Percentiles rank a stretch among this genome's conserved stretches.
Evolutionary conservation across 2,329 filamentous ascomycete genomes (phyloP).

Genomic region (Uncinocarpus reesii): DNA sequence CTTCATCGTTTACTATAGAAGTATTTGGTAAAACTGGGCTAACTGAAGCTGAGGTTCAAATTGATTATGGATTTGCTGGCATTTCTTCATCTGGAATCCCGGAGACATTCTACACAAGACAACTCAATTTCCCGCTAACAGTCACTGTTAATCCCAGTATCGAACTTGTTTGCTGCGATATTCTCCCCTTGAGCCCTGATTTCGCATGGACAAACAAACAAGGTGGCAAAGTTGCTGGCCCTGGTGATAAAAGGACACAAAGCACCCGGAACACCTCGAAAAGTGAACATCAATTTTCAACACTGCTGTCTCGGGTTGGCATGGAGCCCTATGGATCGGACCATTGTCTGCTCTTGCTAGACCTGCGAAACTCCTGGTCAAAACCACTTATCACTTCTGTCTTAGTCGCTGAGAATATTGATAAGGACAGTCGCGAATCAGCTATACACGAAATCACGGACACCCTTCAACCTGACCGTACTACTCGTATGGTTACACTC

Average conservation of each 20-base stretch:
- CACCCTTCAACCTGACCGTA: slow-evolving; percentile 48
- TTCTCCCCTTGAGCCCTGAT: slow-evolving; percentile 59
- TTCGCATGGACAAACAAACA: slow-evolving; percentile 52
- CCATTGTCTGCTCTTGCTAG: slow-evolving; percentile 69
- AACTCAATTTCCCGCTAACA: slow-evolving; percentile 67
- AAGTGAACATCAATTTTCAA: slow-evolving; percentile 36
- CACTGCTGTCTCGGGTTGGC: slow-evolving; percentile 36
- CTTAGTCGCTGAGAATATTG: slow-evolving; percentile 31
- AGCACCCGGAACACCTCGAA: slow-evolving; percentile 18
- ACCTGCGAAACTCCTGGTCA: slow-evolving; percentile 84
- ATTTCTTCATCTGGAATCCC: slow-evolving; percentile 55
- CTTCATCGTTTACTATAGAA: slow-evolving; percentile 67
- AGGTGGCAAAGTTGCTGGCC: slow-evolving; percentile 5
- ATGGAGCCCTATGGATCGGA: slow-evolving; percentile 42
- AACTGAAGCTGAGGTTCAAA: slow-evolving; percentile 65
- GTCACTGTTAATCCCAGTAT: slow-evolving; percentile 88
- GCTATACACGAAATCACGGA: slow-evolving; percentile 33
- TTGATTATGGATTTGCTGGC: slow-evolving; percentile 79
- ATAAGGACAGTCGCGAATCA: slow-evolving; percentile 20
- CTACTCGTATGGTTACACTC: slow-evolving; percentile 64
- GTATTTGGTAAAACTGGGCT: slow-evolving; percentile 78
- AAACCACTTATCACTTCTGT: slow-evolving; percentile 61
- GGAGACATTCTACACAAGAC: slow-evolving; percentile 71
- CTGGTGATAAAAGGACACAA: slow-evolving; percentile 14
- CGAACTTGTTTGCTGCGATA: slow-evolving; percentile 68